Conservation (phyloP, 2,329 filamentous ascomycete species). For the Fusarium equiseti region DNA sequence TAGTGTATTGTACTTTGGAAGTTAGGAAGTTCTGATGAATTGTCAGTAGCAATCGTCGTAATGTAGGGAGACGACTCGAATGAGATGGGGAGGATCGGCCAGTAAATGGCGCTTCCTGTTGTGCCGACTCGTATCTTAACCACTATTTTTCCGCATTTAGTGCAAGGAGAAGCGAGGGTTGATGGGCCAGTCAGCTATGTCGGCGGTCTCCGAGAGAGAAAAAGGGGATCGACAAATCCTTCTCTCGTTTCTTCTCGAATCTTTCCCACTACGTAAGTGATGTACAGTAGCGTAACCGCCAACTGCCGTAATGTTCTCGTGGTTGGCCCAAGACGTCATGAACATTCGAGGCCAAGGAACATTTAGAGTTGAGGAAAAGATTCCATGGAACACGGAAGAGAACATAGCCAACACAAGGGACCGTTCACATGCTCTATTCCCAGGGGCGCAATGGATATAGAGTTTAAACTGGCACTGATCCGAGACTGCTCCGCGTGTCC, state of each 20-base stretch:
- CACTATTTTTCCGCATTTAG: conserved; percentile 23
- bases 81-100: conserved; percentile 18
- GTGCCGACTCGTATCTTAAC: conserved; percentile 10
- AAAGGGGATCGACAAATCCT: conserved; percentile 21
- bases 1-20: not conserved
- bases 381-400: conserved; percentile 14
- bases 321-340: conserved; percentile 14
- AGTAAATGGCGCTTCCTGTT: conserved; percentile 29
- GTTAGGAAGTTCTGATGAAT: conserved; percentile 3
- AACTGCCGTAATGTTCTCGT: conserved; percentile 28
- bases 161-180: not conserved
- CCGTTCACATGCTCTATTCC: conserved; percentile 29
- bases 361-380: conserved; percentile 21
- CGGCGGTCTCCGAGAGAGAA: conserved; percentile 13
- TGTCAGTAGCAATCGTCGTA: conserved; percentile 22
- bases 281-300: conserved; percentile 25
- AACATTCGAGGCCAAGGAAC: not conserved
- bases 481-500: conserved; percentile 4
- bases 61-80: conserved; percentile 26
- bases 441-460: conserved; percentile 31
- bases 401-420: conserved; percentile 7
- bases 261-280: conserved; percentile 29
- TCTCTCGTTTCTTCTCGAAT: conserved; percentile 38
- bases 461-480: conserved; percentile 26
- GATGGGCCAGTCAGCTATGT: not conserved